phyloP scores from a whole-genome alignment of 1,284 basidiomycete genomes.

The Moesziomyces globuligerus region DNA sequence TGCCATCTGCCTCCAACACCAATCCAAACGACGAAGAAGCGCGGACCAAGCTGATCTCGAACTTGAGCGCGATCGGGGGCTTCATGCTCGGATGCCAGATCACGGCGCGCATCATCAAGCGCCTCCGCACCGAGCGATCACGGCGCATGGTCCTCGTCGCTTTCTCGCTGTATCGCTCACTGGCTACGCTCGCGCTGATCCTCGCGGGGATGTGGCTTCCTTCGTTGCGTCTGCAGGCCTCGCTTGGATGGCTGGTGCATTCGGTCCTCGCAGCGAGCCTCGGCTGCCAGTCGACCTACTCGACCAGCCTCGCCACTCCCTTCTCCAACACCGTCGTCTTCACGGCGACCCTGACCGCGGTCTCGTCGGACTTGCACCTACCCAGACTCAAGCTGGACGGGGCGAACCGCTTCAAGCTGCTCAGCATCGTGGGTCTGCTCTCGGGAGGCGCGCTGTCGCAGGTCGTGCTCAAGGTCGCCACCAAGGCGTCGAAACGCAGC shows the following conservation, averaged over 20 bases:
- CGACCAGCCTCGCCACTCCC: conserved; percentile 32
- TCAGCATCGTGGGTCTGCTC: conserved; percentile 32
- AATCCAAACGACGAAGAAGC: background rate
- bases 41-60: conserved; percentile 17
- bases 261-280: conserved; percentile 26
- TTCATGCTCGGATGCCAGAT: conserved; percentile 35
- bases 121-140: conserved; percentile 11
- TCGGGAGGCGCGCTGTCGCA: conserved; percentile 36
- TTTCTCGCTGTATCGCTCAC: conserved; percentile 15
- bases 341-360: conserved; percentile 36
- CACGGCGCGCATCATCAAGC: conserved; percentile 20
- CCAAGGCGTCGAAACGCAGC: conserved; percentile 13
- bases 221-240: conserved; percentile 18
- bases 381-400: conserved; percentile 12
- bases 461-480: conserved; percentile 31
- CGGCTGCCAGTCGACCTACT: conserved; percentile 38
- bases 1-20: conserved; percentile 24
- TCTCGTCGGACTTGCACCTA: conserved; percentile 36
- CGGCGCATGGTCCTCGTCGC: conserved; percentile 19
- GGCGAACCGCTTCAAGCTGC: conserved; percentile 20
- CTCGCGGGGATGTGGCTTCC: conserved; percentile 6
- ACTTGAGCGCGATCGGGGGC: conserved; percentile 22
- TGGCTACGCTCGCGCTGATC: conserved; percentile 21
- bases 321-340: conserved; percentile 49
- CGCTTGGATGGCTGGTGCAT: conserved; percentile 30